Percentiles rank a stretch among this genome's conserved stretches.
These are phyloP conservation scores for Eucalyptus sideroxylon DNA, from an alignment of 345 rosid species.

Conservation along the genomic window DNA sequence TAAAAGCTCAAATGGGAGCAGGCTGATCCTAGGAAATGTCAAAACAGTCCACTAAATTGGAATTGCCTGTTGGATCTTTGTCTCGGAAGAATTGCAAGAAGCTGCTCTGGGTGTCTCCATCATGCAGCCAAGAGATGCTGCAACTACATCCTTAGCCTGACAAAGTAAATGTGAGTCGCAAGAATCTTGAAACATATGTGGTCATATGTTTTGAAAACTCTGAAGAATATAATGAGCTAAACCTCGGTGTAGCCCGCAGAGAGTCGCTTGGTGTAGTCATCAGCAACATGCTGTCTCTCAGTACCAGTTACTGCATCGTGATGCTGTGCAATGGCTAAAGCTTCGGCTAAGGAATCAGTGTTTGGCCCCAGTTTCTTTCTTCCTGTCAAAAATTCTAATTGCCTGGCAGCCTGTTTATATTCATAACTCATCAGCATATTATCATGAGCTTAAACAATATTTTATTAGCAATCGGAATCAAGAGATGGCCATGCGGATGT, in stretches of 20 bases:
- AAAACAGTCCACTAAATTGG: conserved; percentile 31
- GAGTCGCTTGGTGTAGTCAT: conserved; percentile 82
- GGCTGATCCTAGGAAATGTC: neutral
- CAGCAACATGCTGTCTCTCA: conserved; percentile 81
- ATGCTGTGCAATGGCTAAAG: conserved; percentile 91
- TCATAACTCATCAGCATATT: neutral
- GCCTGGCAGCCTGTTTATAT: conserved; percentile 58
- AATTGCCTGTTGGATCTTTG: neutral
- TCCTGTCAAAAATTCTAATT: conserved; percentile 81
- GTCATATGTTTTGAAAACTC: neutral
- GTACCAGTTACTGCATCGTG: conserved; percentile 96
- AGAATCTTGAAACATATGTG: conserved; percentile 16
- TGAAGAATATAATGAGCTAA: neutral
- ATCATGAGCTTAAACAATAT: neutral
- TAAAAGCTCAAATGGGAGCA: neutral
- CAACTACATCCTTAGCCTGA: neutral
- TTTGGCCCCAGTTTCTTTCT: conserved; percentile 51
- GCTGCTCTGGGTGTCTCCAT: conserved; percentile 9
- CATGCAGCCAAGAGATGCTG: conserved; percentile 25
- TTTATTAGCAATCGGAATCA: neutral
- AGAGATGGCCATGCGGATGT: neutral
- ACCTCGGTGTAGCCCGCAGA: conserved; percentile 80
- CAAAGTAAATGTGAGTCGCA: conserved; percentile 1
- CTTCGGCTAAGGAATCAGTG: conserved; percentile 83
- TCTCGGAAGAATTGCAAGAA: neutral